Evolutionary conservation across 371 early-diverging fungal genomes (phyloP).

Genomic region (Parasitella parasitica): DNA sequence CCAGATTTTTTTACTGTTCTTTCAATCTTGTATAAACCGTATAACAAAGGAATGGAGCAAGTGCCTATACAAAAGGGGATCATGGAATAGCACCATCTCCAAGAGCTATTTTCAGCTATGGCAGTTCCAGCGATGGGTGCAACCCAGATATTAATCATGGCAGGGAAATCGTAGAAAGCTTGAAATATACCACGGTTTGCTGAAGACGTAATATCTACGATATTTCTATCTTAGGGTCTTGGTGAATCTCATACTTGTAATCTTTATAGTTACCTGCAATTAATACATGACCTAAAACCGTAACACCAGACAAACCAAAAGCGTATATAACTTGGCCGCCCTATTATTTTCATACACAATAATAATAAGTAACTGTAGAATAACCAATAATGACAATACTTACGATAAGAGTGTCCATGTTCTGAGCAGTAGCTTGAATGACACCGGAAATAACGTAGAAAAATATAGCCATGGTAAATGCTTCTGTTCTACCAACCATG

Average conservation of each 20-base stretch:
- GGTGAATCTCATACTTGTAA: not conserved
- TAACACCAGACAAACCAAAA: slow-evolving; percentile 35
- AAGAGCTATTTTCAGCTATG: slow-evolving; percentile 11
- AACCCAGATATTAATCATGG: slow-evolving; percentile 30
- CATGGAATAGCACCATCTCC: slow-evolving; percentile 35
- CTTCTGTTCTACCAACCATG: slow-evolving; percentile 29
- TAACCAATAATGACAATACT: too few relatives aligned
- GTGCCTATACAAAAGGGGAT: slow-evolving; percentile 20
- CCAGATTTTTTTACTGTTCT: slow-evolving; percentile 15
- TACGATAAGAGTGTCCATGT: slow-evolving; percentile 19
- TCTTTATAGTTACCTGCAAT: slow-evolving; percentile 32
- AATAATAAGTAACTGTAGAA: too few relatives aligned
- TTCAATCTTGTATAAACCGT: slow-evolving; percentile 17
- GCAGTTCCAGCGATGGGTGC: slow-evolving; percentile 32
- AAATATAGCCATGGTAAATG: slow-evolving; percentile 15
- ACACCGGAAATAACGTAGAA: slow-evolving; percentile 25
- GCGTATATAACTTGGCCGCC: slow-evolving; percentile 39
- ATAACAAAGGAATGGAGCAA: slow-evolving; percentile 22
- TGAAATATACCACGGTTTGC: slow-evolving; percentile 40
- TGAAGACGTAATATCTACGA: slow-evolving; percentile 35
- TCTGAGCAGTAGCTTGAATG: slow-evolving; percentile 21
- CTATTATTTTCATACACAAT: too few relatives aligned
- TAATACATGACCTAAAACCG: slow-evolving; percentile 34
- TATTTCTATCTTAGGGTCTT: too few relatives aligned
- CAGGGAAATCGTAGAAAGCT: slow-evolving; percentile 33